phyloP scores from a whole-genome alignment of 768 basidiomycete genomes.

The Daedalea quercina region DNA sequence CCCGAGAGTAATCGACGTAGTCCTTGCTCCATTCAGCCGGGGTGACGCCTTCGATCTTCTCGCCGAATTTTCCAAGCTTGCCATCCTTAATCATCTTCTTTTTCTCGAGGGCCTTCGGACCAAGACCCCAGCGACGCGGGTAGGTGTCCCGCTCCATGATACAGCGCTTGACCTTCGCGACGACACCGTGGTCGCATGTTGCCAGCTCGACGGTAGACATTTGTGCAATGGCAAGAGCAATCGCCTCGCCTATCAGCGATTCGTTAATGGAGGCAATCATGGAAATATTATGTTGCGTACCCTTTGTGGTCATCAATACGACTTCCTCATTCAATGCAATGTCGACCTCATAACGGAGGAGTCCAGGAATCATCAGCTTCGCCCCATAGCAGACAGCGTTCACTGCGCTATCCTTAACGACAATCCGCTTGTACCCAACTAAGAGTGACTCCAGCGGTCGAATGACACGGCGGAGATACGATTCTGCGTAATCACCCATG shows the following conservation, averaged over 20 bases:
- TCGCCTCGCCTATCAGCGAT: slow-evolving; percentile 66
- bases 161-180: slow-evolving; percentile 97
- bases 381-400: slow-evolving; percentile 99
- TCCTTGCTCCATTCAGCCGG: slow-evolving; percentile 88
- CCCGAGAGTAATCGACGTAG: slow-evolving; percentile 89
- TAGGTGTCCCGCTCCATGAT: slow-evolving; percentile 99
- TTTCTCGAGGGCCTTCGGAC: slow-evolving; percentile 95
- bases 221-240: slow-evolving; percentile 90
- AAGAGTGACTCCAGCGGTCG: slow-evolving; percentile 91
- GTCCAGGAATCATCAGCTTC: slow-evolving; percentile 98
- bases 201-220: slow-evolving; percentile 99
- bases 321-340: slow-evolving; percentile 94
- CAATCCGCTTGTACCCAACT: slow-evolving; percentile 95
- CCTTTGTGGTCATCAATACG: slow-evolving; percentile 98
- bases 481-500: slow-evolving; percentile 45
- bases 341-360: slow-evolving; percentile 93
- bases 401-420: slow-evolving; percentile 98
- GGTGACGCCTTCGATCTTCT: slow-evolving; percentile 81
- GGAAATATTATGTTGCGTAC: slow-evolving; percentile 29
- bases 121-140: slow-evolving; percentile 96
- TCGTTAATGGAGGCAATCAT: slow-evolving; percentile 1
- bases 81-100: slow-evolving; percentile 99
- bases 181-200: slow-evolving; percentile 97
- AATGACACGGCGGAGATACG: slow-evolving; percentile 92
- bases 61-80: slow-evolving; percentile 91